These are phyloP conservation scores for Chytriomyces confervae DNA, from an alignment of 192 early-diverging fungal species.

Conservation along the genomic window DNA sequence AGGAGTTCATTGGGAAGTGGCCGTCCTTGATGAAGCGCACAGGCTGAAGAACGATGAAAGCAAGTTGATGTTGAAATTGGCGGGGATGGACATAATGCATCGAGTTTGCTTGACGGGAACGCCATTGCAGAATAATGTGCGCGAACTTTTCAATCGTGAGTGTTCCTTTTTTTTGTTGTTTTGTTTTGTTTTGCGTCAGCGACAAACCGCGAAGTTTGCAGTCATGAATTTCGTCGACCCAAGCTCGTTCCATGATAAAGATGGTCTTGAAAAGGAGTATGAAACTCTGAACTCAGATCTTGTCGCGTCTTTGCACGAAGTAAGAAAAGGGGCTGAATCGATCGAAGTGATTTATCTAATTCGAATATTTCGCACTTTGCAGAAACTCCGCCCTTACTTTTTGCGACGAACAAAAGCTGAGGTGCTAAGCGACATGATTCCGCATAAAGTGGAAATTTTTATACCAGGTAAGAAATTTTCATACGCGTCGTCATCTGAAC, in stretches of 20 bases:
- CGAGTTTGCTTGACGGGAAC: conserved; percentile 69
- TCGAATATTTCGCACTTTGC: background rate
- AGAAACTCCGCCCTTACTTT: conserved; percentile 71
- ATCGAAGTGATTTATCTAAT: too few species aligned
- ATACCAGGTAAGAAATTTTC: background rate
- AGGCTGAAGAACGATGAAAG: conserved; percentile 75
- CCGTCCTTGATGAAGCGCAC: conserved; percentile 80
- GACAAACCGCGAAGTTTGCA: conserved; percentile 29
- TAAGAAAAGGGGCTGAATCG: too few species aligned
- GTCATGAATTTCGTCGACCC: conserved; percentile 54
- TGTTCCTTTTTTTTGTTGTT: conserved; percentile 68
- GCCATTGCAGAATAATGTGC: conserved; percentile 62
- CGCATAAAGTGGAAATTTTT: conserved; percentile 59
- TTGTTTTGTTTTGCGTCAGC: background rate
- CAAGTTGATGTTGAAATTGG: conserved; percentile 57
- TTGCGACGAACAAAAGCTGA: conserved; percentile 71
- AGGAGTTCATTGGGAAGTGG: conserved; percentile 62
- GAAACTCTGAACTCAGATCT: background rate
- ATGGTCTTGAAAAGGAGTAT: conserved; percentile 56
- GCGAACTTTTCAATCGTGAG: conserved; percentile 66
- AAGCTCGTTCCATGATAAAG: conserved; percentile 51
- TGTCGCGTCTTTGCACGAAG: background rate
- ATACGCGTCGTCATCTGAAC: background rate
- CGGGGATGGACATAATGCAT: conserved; percentile 56
- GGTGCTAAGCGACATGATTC: conserved; percentile 50